Evolutionary conservation across 192 early-diverging fungal species (phyloP), one percentile per base, ranked within the genome.

Genomic region (Chytriomyces confervae): DNA sequence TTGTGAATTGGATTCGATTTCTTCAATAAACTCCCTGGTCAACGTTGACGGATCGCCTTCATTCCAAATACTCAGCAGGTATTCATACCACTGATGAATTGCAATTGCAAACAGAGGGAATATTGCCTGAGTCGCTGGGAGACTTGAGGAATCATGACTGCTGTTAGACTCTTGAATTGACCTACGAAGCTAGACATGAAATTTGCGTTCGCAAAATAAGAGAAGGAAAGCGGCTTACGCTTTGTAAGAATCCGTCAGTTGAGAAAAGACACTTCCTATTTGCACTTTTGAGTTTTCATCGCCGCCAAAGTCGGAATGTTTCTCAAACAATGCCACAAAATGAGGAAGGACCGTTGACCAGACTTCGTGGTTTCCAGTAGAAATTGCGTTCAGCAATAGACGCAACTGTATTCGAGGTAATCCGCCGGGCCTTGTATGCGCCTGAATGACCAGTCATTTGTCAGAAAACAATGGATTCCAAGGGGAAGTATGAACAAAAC

Each of bases 21-120:
- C 72, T 11, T 62, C 50, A 5, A 83, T 27, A 3, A 72, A 61
- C 50, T 64, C 60, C 24, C 70, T 66, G 2, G 76, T 18, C 9
- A 77, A 36, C 16, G 69, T 62, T 7, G 50, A 50, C 7, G 50
- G 20, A 47, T 74, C 81, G 10, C 66, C 24, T 2, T 49, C 20
- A 51, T 79, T 75, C 66, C 74, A 80, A 27, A 82, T 13, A 44
- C 29, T 8, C 27, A 43, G 48, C 24, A 84, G 49, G 53, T 29
- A 46, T 48, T 86, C 82, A 4, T 77, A 78, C 82, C 80, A 86
- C 24, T 79, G 61, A 7, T 47, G 73, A 9, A 86, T 62, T 9
- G 78, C 62, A 10, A 83, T 68, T 53, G 76, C 77, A 69, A 84
- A 86, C 10, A 86, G 77, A n/a, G 85, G 82, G 8, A 86, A 68